Conservation (phyloP, 345 rosid species). For the Eucalyptus coolabah region DNA sequence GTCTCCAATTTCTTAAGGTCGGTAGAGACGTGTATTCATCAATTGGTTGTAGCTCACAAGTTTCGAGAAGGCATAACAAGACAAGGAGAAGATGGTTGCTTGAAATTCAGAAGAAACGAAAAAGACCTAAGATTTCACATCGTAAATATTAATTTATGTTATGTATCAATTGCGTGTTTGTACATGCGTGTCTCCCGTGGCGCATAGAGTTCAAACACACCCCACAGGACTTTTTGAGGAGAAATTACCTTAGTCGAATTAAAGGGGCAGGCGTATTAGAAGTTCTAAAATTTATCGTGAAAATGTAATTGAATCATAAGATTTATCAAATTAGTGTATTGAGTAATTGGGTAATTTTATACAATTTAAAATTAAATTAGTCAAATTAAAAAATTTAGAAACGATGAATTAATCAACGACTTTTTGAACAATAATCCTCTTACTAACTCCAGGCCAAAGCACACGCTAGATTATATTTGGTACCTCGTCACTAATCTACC, state of each 20-base stretch:
- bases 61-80: neutral
- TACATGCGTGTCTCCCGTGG: neutral
- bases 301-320: too few relatives aligned
- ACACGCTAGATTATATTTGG: neutral
- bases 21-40: neutral
- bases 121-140: neutral
- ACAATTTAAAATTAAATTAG: accelerated
- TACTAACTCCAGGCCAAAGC: neutral
- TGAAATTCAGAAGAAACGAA: neutral
- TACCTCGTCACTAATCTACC: neutral
- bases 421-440: neutral
- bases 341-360: too few relatives aligned
- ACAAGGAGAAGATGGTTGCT: neutral
- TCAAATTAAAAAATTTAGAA: too few relatives aligned
- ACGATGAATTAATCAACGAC: accelerated
- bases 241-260: neutral
- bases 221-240: neutral
- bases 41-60: neutral
- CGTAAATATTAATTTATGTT: too few relatives aligned
- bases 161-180: neutral
- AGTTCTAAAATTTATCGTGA: too few relatives aligned
- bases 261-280: accelerated
- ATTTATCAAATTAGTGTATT: too few relatives aligned
- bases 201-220: neutral
- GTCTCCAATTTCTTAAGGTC: too few relatives aligned